Conservation (phyloP, 2,329 filamentous ascomycete species). For the Cadophora sp. region DNA sequence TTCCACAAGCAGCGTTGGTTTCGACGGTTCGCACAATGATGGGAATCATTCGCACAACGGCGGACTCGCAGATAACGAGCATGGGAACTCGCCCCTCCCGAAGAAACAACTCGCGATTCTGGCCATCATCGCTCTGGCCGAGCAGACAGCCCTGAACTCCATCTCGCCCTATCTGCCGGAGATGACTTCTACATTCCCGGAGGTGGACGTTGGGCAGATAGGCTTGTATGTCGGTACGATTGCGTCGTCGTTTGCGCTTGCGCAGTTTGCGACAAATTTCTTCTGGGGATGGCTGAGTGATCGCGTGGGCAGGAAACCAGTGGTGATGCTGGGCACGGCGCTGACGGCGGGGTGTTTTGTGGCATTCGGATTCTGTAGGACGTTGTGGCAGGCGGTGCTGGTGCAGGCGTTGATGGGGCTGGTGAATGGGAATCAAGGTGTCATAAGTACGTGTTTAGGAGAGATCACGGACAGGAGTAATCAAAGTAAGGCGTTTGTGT, state of each 20-base stretch:
- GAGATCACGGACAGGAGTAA: constrained; percentile 96
- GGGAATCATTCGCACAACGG: constrained; percentile 37
- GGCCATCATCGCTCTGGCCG: constrained; percentile 86
- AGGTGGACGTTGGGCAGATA: constrained; percentile 72
- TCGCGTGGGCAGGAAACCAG: constrained; percentile 79
- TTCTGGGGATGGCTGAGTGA: constrained; percentile 89
- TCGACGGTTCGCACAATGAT: constrained; percentile 43
- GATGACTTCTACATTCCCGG: constrained; percentile 88
- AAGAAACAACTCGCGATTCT: constrained; percentile 82
- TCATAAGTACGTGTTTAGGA: constrained; percentile 91
- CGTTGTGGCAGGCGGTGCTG: constrained; percentile 81
- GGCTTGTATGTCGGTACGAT: constrained; percentile 91
- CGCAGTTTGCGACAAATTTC: constrained; percentile 92
- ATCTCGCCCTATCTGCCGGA: constrained; percentile 94
- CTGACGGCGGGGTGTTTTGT: constrained; percentile 82
- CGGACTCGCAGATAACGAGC: constrained; percentile 44
- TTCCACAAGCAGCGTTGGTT: constrained; percentile 43
- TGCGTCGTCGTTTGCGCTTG: constrained; percentile 89
- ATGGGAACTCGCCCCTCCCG: constrained; percentile 71
- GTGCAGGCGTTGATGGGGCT: constrained; percentile 92
- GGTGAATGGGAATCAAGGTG: constrained; percentile 92
- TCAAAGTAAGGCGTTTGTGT: constrained; percentile 91
- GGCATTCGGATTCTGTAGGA: constrained; percentile 85
- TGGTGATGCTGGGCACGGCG: constrained; percentile 83
- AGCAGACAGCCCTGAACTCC: constrained; percentile 96